Base-by-base conservation (phyloP, 805 yeast species). In the Saccharomycopsis capsularis region DNA sequence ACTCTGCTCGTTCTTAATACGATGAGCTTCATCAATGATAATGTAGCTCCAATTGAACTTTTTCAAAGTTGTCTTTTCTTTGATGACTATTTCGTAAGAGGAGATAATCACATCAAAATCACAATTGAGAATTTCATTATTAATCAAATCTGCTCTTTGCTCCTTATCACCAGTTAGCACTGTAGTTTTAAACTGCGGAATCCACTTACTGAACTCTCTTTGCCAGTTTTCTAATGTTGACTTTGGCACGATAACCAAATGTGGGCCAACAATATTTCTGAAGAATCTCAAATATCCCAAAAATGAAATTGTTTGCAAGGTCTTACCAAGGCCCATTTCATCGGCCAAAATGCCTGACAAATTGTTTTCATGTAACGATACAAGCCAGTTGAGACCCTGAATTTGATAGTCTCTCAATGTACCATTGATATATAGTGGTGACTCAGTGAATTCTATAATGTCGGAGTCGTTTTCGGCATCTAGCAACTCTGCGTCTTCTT, bases 311-410 rank as follows among this genome's bases (percentile, higher is more conserved):
- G 91, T 85, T 63, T 85, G 93, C 50, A 85, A 66, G 3, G 93
- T 85, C 61, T 85, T 85, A 57, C 93, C 93, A 53, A 85, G 66
- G 1, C 93, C 93, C 93, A 85, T 85, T 65, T 85, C 93, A 64
- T 85, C 93, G 1, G 93, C 93, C 51, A 85, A 69, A 22, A 85
- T 84, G 52, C 93, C 93, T 1, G 85, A 76, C 41, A 85, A 66
- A 52, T 78, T 76, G 65, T 82, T 82, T 54, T 79, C 82, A 57
- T 81, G 77, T 51, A 85, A 64, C 1, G 83, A 73, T 13, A 84
- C 75, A 57, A 85, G 66, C 95, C 95, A 85, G 62, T 85, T 85
- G 53, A 85, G 68, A 54, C 93, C 95, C 62, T 82, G 89, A 54
- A 85, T 73, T 64, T 85, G 95, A 60, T 85, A 85, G 2, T 84